phyloP scores from a whole-genome alignment of 257 asterid genomes.

The Penstemon davidsonii region DNA sequence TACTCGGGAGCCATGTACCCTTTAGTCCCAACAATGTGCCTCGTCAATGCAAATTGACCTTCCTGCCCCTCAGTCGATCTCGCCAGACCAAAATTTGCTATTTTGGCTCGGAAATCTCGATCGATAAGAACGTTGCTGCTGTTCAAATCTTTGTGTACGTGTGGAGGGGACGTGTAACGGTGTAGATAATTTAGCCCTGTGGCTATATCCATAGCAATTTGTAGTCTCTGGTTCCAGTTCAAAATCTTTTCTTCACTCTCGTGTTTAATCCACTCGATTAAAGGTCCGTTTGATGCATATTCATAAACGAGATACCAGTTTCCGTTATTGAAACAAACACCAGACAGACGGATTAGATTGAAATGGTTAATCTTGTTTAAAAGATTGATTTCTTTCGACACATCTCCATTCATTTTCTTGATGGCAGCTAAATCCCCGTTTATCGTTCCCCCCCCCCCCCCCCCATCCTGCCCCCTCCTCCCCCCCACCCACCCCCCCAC shows the following conservation, averaged over 20 bases:
- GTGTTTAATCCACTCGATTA: conserved; percentile 53
- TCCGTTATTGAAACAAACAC: conserved; percentile 73
- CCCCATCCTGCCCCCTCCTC: no score
- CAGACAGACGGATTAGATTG: conserved; percentile 83
- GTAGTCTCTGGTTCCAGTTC: conserved; percentile 65
- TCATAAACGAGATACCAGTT: conserved; percentile 84
- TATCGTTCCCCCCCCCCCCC: no score
- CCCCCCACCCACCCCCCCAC: no score
- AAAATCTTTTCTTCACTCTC: conserved; percentile 29
- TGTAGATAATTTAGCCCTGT: conserved; percentile 88
- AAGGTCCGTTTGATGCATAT: conserved; percentile 69
- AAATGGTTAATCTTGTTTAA: conserved; percentile 84
- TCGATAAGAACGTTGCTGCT: conserved; percentile 68
- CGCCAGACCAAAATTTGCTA: conserved; percentile 66
- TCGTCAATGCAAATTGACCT: conserved; percentile 73
- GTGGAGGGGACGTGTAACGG: conserved; percentile 70
- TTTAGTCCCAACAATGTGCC: conserved; percentile 91
- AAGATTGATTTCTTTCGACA: conserved; percentile 65
- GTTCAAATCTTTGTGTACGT: conserved; percentile 78
- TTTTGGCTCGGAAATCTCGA: conserved; percentile 67
- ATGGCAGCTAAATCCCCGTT: conserved; percentile 88
- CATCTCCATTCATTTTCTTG: conserved; percentile 83
- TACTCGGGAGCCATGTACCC: conserved; percentile 99
- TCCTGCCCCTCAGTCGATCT: conserved; percentile 70
- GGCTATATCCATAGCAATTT: conserved; percentile 71